Conservation (phyloP, 768 basidiomycete species). For the Leucocoprinus leucothites region DNA sequence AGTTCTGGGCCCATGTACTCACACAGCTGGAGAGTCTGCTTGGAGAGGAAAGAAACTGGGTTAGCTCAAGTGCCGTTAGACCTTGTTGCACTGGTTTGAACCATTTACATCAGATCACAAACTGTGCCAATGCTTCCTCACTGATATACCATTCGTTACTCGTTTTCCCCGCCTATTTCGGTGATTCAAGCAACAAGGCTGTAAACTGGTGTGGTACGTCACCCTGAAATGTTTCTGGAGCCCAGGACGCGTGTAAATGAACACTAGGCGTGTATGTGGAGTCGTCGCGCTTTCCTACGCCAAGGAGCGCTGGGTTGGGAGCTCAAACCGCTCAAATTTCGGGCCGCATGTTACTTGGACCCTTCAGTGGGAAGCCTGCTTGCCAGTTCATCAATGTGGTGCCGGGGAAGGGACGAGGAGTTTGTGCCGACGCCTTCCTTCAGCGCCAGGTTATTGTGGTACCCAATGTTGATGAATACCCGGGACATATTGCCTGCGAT, state of each 20-base stretch:
- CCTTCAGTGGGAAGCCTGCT: constrained; percentile 90
- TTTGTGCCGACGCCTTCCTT: constrained; percentile 80
- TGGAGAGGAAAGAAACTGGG: constrained; percentile 75
- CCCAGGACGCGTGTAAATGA: not conserved
- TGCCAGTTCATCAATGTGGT: constrained; percentile 75
- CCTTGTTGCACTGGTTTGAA: not conserved
- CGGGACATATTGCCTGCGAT: constrained; percentile 95
- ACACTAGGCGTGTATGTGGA: constrained; percentile 81
- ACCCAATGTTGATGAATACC: constrained; percentile 72
- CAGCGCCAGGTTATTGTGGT: constrained; percentile 61
- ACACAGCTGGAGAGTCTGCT: constrained; percentile 60
- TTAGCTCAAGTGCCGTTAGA: constrained; percentile 23
- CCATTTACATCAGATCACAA: constrained; percentile 59
- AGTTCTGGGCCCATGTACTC: constrained; percentile 80
- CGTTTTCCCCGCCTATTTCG: constrained; percentile 65
- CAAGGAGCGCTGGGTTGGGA: constrained; percentile 24
- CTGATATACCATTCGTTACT: constrained; percentile 77
- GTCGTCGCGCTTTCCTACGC: constrained; percentile 55
- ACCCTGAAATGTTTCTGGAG: not conserved
- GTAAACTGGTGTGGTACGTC: constrained; percentile 93
- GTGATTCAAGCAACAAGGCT: constrained; percentile 52
- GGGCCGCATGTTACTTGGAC: constrained; percentile 62
- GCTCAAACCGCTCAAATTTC: constrained; percentile 12
- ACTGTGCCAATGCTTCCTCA: constrained; percentile 80
- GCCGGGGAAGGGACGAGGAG: constrained; percentile 61